Percentiles rank a stretch among this genome's conserved stretches.
phyloP scores from a whole-genome alignment of 805 yeast genomes.

The Metschnikowia baotianmanensis region DNA sequence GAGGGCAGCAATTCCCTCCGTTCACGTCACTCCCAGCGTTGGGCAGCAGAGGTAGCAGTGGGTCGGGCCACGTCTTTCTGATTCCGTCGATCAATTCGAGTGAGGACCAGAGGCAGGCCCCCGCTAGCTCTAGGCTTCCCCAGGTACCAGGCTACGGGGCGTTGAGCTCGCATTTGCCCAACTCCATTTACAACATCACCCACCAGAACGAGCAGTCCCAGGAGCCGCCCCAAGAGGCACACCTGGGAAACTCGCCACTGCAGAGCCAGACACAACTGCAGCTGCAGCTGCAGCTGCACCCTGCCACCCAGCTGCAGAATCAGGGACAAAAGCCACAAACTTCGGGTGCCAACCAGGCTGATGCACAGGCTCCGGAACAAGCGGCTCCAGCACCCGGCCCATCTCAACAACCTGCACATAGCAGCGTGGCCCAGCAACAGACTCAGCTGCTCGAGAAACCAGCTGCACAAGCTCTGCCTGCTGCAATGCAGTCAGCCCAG shows the following conservation, averaged over 20 bases:
- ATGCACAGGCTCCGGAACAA: constrained; percentile 16
- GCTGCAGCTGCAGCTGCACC: constrained; percentile 16
- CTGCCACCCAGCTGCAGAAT: constrained; percentile 8
- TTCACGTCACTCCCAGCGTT: constrained; percentile 52
- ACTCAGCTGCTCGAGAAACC: constrained; percentile 19
- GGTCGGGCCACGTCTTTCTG: constrained; percentile 44
- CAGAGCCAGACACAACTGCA: constrained; percentile 2
- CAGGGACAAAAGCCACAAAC: constrained; percentile 13
- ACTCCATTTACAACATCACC: constrained; percentile 22
- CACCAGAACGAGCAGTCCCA: constrained; percentile 28
- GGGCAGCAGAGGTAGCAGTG: constrained; percentile 39
- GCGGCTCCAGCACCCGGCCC: constrained; percentile 21
- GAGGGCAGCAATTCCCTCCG: constrained; percentile 45
- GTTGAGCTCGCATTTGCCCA: constrained; percentile 18
- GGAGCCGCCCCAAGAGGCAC: constrained; percentile 7
- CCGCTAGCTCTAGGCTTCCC: constrained; percentile 14
- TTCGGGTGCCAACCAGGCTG: neutral
- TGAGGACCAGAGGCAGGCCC: constrained; percentile 23
- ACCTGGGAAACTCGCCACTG: neutral
- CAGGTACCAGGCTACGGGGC: constrained; percentile 20
- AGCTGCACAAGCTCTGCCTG: constrained; percentile 10
- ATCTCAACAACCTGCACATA: constrained; percentile 20
- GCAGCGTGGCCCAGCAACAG: constrained; percentile 17
- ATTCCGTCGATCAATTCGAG: constrained; percentile 47
- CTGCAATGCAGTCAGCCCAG: constrained; percentile 8